Evolutionary conservation across 208 protist genomes (phyloP), one percentile per base, ranked within the genome.

Genomic region (Naegleria fowleri): DNA sequence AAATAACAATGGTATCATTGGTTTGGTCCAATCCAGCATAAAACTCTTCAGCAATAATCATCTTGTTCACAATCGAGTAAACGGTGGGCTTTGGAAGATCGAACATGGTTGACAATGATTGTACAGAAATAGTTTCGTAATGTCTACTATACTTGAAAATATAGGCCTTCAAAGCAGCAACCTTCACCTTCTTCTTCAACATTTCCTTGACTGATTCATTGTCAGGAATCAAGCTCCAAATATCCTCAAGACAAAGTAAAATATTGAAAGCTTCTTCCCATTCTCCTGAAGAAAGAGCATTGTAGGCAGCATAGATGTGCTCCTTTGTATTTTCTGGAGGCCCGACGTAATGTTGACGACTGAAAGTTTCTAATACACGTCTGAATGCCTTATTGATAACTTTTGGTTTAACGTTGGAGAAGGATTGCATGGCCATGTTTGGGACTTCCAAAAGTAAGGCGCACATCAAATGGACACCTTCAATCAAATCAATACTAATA

Each of bases 401-500:
- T 36, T 90, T 85, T 5, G 52, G 36, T 2, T 90, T 52, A 33
- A 29, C 16, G 25, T 48, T n/a, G 33, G 25, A 33, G 13, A n/a
- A 39, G 15, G 85, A 48, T 38, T 88, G 11, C 58, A 33, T 16
- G 5, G 51, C 51, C 86, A 90, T 90, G 25, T 76, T 90, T 39
- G 86, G 86, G 19, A 90, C 86, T 76, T 90, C 86, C 36, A 90
- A 76, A 9, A 90, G 16, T 29, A 90, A 39, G 0, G 86, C 86
- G 41, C 51, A 38, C 16, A 96, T 93, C 29, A 97, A 92, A 90
- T 97, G 95, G 19, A 96, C 91, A 59, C 94, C 94, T 92, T 98
- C 97, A 48, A 98, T 88, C 25, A 98, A 92, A 48, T 98, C 96
- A 40, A 96, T 79, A 91, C 94, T 96, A 58, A 98, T 96, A 94